phyloP scores from a whole-genome alignment of 2,329 filamentous ascomycete genomes.

The Escovopsis sp. region DNA sequence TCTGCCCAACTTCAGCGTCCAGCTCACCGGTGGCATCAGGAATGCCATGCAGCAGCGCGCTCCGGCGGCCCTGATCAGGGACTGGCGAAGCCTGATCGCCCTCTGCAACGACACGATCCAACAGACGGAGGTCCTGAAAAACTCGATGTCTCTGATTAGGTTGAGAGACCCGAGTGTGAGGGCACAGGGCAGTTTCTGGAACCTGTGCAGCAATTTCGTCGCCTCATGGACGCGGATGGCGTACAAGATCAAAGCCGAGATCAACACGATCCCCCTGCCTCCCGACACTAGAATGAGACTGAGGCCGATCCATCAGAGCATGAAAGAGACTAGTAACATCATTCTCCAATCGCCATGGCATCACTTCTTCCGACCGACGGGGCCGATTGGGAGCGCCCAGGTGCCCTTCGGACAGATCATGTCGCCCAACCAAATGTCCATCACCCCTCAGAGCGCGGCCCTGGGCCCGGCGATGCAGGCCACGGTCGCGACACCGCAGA shows the following conservation, averaged over 20 bases:
- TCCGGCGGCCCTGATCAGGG: conserved; percentile 43
- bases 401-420: conserved; percentile 2
- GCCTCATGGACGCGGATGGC: conserved; percentile 55
- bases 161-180: conserved; percentile 70
- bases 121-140: conserved; percentile 58
- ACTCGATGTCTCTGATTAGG: conserved; percentile 63
- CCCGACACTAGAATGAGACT: conserved; percentile 60
- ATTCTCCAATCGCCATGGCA: conserved; percentile 50
- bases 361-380: conserved; percentile 22
- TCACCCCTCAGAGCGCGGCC: conserved; percentile 80
- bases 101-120: conserved; percentile 58
- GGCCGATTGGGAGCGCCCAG: not conserved
- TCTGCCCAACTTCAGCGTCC: conserved; percentile 53
- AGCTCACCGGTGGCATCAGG: conserved; percentile 50
- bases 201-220: conserved; percentile 61
- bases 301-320: conserved; percentile 65
- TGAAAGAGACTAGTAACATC: conserved; percentile 64
- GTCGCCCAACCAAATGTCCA: conserved; percentile 35
- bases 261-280: conserved; percentile 38
- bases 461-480: conserved; percentile 82
- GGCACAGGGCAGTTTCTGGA: conserved; percentile 46
- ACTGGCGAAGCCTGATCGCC: conserved; percentile 57
- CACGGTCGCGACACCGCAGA: conserved; percentile 61
- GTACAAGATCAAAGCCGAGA: conserved; percentile 39
- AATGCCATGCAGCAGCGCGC: conserved; percentile 45